Evolutionary conservation across 495 filamentous ascomycete species (phyloP).

Genomic region (Annulohypoxylon nitens): DNA sequence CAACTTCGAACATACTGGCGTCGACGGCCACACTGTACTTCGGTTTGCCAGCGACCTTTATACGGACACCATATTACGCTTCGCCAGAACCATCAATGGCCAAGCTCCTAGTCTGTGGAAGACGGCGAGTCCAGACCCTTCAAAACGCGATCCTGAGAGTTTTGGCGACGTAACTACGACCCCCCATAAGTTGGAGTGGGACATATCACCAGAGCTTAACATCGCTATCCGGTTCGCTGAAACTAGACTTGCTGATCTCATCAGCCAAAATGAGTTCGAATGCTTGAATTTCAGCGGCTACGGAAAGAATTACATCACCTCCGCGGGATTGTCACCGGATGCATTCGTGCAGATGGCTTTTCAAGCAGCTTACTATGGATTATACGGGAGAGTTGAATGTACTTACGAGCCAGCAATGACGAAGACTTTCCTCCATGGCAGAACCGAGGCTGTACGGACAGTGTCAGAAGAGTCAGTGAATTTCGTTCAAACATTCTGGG

Average conservation of each 20-base stretch:
- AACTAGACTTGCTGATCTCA: slow-evolving; percentile 92
- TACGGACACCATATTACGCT: slow-evolving; percentile 97
- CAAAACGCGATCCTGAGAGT: slow-evolving; percentile 91
- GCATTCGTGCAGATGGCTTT: slow-evolving; percentile 99
- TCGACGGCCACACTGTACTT: slow-evolving; percentile 96
- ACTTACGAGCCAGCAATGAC: slow-evolving; percentile 99
- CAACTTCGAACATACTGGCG: slow-evolving; percentile 99
- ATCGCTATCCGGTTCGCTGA: slow-evolving; percentile 96
- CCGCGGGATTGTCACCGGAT: slow-evolving; percentile 95
- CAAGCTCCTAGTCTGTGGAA: slow-evolving; percentile 93
- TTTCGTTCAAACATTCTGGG: slow-evolving; percentile 96
- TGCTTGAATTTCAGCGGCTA: slow-evolving; percentile 90
- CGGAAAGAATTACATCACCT: slow-evolving; percentile 98
- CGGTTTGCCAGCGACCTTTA: slow-evolving; percentile 97
- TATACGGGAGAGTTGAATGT: slow-evolving; percentile 93
- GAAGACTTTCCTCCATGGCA: slow-evolving; percentile 90
- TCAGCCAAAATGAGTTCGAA: slow-evolving; percentile 96
- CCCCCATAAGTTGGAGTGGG: slow-evolving; percentile 97
- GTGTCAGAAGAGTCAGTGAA: slow-evolving; percentile 84
- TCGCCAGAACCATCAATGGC: slow-evolving; percentile 95
- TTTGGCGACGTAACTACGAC: slow-evolving; percentile 96
- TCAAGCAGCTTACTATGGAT: slow-evolving; percentile 97
- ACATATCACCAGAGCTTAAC: slow-evolving; percentile 91
- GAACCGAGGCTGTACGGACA: slow-evolving; percentile 92
- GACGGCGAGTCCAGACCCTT: slow-evolving; percentile 89